Percentiles rank a stretch among this genome's conserved stretches.
Evolutionary conservation across 208 protist species (phyloP).

Genomic region (Acanthamoeba healyi): DNA sequence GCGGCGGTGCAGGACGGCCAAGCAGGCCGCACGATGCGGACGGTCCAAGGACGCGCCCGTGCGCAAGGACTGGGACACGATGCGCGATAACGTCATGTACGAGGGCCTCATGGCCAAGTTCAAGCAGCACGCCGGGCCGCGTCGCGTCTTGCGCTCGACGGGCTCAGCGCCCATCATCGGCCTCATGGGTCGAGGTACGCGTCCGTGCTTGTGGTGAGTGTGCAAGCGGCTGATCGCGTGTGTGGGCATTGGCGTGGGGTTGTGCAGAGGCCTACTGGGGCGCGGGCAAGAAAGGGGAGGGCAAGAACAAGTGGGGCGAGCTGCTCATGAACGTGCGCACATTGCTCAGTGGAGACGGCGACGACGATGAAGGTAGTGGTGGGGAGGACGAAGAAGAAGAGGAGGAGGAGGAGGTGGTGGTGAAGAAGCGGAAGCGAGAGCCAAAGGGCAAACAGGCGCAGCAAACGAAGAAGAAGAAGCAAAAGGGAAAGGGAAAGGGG

Average conservation of each 20-base stretch:
- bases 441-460: neutral
- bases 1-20: neutral
- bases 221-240: neutral
- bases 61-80: slow-evolving; percentile 10
- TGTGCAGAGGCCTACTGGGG: neutral
- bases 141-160: neutral
- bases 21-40: neutral
- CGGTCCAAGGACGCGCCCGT: neutral
- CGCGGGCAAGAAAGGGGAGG: neutral
- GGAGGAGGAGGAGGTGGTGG: neutral
- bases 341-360: neutral
- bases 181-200: neutral
- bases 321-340: slow-evolving; percentile 10
- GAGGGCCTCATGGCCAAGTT: slow-evolving; percentile 43
- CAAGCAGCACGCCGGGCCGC: neutral
- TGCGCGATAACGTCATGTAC: neutral
- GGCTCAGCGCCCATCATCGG: neutral
- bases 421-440: neutral
- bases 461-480: neutral
- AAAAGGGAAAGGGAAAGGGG: neutral
- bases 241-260: neutral
- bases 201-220: neutral
- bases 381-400: slow-evolving; percentile 3
- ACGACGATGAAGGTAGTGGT: neutral
- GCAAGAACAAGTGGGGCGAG: slow-evolving; percentile 25